Conservation (phyloP, 139 green algal genomes). For the Coelastrella sp. region DNA sequence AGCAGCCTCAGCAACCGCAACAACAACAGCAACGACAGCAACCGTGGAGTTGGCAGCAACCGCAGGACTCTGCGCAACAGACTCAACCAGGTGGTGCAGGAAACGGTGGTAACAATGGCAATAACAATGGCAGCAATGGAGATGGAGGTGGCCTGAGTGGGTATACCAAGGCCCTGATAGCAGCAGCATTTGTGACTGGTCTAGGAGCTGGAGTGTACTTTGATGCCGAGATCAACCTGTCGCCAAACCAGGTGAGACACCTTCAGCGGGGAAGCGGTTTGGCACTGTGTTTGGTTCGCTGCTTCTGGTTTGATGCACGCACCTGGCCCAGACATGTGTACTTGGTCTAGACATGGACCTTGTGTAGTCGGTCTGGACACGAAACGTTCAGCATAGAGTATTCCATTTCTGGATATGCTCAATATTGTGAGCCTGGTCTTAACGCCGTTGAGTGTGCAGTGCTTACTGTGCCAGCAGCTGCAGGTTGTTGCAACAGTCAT, state of each 20-base stretch:
- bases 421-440: too few species aligned
- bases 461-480: too few species aligned
- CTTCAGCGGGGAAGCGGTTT: too few species aligned
- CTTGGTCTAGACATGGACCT: too few species aligned
- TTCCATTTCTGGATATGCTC: too few species aligned
- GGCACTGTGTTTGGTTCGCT: neutral
- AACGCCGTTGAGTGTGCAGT: too few species aligned
- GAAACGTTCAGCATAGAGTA: too few species aligned
- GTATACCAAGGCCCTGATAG: slow-evolving; percentile 71
- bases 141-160: slow-evolving; percentile 36
- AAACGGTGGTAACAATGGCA: neutral
- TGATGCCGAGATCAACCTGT: slow-evolving; percentile 69
- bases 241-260: slow-evolving; percentile 38
- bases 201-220: slow-evolving; percentile 89
- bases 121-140: neutral
- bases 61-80: neutral
- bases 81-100: neutral
- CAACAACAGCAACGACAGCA: slow-evolving; percentile 34
- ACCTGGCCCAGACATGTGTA: too few species aligned
- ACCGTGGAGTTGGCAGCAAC: neutral
- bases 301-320: too few species aligned
- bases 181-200: slow-evolving; percentile 90
- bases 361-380: too few species aligned
- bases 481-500: too few species aligned
- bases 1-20: slow-evolving; percentile 16